Conservation (phyloP, 352 stramenopile species). For the Phytopythium chamaehyphon region DNA sequence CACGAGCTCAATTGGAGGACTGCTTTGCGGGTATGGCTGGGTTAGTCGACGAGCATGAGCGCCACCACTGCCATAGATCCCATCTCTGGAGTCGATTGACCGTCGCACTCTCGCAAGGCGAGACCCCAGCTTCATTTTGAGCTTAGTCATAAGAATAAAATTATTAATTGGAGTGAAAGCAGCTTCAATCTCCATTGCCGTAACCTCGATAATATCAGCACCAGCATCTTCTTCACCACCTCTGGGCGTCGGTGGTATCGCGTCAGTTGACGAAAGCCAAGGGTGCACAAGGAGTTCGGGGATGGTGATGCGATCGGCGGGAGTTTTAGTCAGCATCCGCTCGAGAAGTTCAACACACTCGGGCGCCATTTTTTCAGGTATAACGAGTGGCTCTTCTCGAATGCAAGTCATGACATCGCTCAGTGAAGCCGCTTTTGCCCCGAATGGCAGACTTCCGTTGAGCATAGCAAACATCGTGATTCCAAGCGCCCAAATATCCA, state of each 20-base stretch:
- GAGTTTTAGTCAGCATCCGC: constrained; percentile 58
- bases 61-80: not conserved
- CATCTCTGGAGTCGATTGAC: constrained; percentile 14
- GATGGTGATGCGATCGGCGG: constrained; percentile 43
- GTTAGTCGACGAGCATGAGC: not conserved
- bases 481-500: constrained; percentile 83
- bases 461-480: constrained; percentile 78
- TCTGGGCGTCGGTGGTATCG: not conserved
- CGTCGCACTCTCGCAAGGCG: constrained; percentile 36
- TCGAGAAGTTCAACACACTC: constrained; percentile 43
- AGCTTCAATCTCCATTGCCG: constrained; percentile 59
- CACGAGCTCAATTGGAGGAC: too few relatives aligned
- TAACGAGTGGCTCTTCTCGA: constrained; percentile 43
- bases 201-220: constrained; percentile 34
- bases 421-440: constrained; percentile 42
- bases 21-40: not conserved
- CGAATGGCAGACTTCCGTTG: constrained; percentile 67
- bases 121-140: constrained; percentile 73
- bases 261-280: constrained; percentile 26
- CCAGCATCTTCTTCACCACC: constrained; percentile 1
- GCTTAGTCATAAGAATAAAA: constrained; percentile 71
- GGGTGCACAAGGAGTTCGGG: constrained; percentile 45
- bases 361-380: constrained; percentile 28
- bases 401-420: constrained; percentile 72
- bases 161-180: constrained; percentile 81